phyloP scores from a whole-genome alignment of 768 basidiomycete species.

The Boletus bicolor region DNA sequence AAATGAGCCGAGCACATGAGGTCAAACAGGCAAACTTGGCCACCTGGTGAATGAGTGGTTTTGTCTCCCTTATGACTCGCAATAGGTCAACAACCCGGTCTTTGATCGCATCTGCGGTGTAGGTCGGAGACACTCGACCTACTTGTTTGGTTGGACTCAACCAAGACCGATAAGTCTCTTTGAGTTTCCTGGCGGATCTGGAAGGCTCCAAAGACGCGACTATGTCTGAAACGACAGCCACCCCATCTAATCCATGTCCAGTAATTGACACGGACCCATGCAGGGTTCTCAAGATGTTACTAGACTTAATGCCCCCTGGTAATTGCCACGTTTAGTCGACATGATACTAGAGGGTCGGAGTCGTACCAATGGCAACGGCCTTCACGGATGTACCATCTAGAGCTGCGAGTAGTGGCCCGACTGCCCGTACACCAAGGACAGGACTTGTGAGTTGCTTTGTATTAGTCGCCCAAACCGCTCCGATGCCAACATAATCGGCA shows the following conservation, averaged over 20 bases:
- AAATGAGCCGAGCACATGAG: neutral
- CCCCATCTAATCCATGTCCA: conserved; percentile 64
- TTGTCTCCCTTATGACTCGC: conserved; percentile 44
- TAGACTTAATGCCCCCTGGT: conserved; percentile 81
- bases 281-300: conserved; percentile 71
- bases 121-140: conserved; percentile 3
- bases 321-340: neutral
- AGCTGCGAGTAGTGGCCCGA: conserved; percentile 61
- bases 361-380: conserved; percentile 82
- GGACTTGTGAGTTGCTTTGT: conserved; percentile 72
- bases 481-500: conserved; percentile 87
- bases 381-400: conserved; percentile 63
- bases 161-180: conserved; percentile 37
- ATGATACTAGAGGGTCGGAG: neutral
- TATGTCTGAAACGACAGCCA: conserved; percentile 90
- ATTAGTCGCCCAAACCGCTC: conserved; percentile 75
- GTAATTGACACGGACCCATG: conserved; percentile 64
- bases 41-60: conserved; percentile 83
- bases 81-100: conserved; percentile 49
- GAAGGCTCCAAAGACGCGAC: conserved; percentile 59
- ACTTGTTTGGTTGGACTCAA: neutral
- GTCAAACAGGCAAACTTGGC: neutral
- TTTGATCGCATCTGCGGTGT: conserved; percentile 37
- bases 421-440: conserved; percentile 68
- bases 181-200: conserved; percentile 46